Conservation (phyloP, 139 green algal genomes). For the Marvania coccoides region DNA sequence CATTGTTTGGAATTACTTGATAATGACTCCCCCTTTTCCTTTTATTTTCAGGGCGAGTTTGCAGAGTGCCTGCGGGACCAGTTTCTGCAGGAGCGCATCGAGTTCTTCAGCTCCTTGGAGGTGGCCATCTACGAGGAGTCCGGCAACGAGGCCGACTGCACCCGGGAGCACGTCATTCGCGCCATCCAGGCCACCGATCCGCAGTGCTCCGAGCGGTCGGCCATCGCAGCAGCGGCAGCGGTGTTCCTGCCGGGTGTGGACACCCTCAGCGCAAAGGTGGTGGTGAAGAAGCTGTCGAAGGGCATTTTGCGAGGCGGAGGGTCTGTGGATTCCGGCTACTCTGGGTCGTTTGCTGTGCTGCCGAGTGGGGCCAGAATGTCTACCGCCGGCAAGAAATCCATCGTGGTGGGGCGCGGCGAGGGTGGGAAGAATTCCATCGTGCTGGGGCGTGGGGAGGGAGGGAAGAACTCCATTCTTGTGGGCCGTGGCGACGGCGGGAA, state of each 20-base stretch:
- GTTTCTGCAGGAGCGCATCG: conserved; percentile 39
- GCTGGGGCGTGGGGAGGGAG: neutral
- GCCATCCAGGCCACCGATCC: conserved; percentile 22
- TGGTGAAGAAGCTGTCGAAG: conserved; percentile 21
- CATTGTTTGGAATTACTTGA: too few species aligned
- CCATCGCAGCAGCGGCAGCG: neutral
- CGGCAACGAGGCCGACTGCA: conserved; percentile 24
- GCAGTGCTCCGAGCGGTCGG: conserved; percentile 18
- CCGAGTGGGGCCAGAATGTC: neutral
- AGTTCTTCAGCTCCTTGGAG: conserved; percentile 38
- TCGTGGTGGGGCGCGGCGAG: neutral
- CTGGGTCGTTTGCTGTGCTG: neutral
- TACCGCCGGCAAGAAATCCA: neutral
- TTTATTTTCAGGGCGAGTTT: conserved; percentile 52
- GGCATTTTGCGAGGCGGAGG: neutral
- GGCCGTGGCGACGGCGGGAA: neutral
- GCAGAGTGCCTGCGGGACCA: conserved; percentile 53
- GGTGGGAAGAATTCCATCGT: neutral
- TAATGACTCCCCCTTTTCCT: neutral
- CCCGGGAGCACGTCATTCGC: conserved; percentile 10
- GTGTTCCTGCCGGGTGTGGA: conserved; percentile 14
- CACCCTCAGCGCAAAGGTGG: conserved; percentile 7
- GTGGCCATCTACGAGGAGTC: conserved; percentile 25
- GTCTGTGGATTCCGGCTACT: neutral
- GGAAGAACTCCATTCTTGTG: neutral